Percentiles rank a stretch among this genome's conserved stretches.
These are phyloP conservation scores for Cryphonectria radicalis DNA, from an alignment of 2,329 filamentous ascomycete genomes.

Conservation along the genomic window DNA sequence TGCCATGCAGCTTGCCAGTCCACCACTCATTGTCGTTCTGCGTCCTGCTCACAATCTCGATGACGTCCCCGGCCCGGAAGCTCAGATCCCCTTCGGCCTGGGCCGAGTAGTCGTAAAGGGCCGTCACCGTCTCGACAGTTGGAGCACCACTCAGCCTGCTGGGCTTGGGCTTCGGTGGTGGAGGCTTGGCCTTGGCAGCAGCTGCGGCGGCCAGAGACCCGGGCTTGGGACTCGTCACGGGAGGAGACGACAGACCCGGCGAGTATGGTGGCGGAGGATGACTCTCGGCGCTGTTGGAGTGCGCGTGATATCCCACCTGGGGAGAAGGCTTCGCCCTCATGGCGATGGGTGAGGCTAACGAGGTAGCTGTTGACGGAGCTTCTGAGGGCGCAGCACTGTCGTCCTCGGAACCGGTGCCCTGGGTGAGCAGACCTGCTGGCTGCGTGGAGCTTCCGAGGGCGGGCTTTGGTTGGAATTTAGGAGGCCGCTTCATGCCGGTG, in stretches of 20 bases:
- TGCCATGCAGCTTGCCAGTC: slow-evolving; percentile 79
- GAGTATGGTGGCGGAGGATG: slow-evolving; percentile 74
- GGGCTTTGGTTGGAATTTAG: slow-evolving; percentile 63
- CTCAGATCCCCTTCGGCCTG: slow-evolving; percentile 93
- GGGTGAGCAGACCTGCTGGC: slow-evolving; percentile 55
- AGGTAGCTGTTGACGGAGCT: slow-evolving; percentile 16
- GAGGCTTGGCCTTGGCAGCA: slow-evolving; percentile 68
- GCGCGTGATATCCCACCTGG: slow-evolving; percentile 35
- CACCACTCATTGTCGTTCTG: slow-evolving; percentile 97
- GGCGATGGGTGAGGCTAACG: slow-evolving; percentile 18
- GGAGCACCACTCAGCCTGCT: slow-evolving; percentile 69
- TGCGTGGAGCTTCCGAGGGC: slow-evolving; percentile 51
- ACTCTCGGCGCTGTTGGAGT: slow-evolving; percentile 53
- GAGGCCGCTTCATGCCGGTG: slow-evolving; percentile 69
- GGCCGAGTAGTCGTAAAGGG: slow-evolving; percentile 94
- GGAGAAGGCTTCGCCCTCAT: slow-evolving; percentile 30
- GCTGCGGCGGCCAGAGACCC: slow-evolving; percentile 50
- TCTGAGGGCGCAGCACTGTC: slow-evolving; percentile 11
- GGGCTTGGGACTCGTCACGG: slow-evolving; percentile 35
- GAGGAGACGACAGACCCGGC: slow-evolving; percentile 41
- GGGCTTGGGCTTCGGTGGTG: slow-evolving; percentile 79
- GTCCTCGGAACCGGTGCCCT: slow-evolving; percentile 44
- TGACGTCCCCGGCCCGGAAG: slow-evolving; percentile 84
- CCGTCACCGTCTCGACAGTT: slow-evolving; percentile 78
- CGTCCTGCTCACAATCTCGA: slow-evolving; percentile 85